Evolutionary conservation across 352 stramenopile genomes (phyloP).

Genomic region (Pythium plurisporium): DNA sequence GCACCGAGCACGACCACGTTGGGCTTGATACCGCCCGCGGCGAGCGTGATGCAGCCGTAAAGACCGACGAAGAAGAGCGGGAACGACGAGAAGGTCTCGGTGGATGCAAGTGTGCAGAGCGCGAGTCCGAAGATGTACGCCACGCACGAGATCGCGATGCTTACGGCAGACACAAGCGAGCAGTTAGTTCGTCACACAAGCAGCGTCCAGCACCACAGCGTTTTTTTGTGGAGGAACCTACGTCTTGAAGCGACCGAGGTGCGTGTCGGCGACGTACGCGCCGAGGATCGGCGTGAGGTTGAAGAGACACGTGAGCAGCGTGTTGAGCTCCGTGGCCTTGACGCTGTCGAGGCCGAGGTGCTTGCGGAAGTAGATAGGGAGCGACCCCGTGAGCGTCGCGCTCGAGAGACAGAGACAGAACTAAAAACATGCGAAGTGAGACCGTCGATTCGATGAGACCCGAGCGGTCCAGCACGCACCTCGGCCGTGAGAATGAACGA

Average conservation of each 20-base stretch:
- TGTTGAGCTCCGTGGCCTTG: slow-evolving; percentile 80
- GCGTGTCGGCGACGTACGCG: slow-evolving; percentile 79
- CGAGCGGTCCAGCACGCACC: slow-evolving; percentile 31
- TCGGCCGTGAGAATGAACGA: slow-evolving; percentile 87
- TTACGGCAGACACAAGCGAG: slow-evolving; percentile 25
- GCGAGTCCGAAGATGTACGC: slow-evolving; percentile 64
- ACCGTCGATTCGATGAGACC: too few relatives aligned
- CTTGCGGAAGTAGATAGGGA: slow-evolving; percentile 87
- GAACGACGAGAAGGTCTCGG: slow-evolving; percentile 46
- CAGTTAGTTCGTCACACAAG: not conserved
- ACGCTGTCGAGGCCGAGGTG: slow-evolving; percentile 72
- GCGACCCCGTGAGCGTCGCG: slow-evolving; percentile 75
- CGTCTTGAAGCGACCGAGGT: slow-evolving; percentile 77
- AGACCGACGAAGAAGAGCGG: slow-evolving; percentile 79
- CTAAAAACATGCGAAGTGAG: too few relatives aligned
- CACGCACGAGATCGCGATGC: slow-evolving; percentile 68
- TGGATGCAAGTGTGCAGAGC: slow-evolving; percentile 65
- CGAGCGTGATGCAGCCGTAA: slow-evolving; percentile 61
- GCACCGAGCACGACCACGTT: slow-evolving; percentile 44
- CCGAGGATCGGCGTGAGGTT: slow-evolving; percentile 82
- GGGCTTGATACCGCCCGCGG: slow-evolving; percentile 38
- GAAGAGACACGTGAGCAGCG: slow-evolving; percentile 75
- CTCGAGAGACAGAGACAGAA: slow-evolving; percentile 84
- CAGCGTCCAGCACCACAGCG: too few relatives aligned
- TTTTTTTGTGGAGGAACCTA: slow-evolving; percentile 23